These are phyloP conservation scores for Stachybotrys elegans DNA, from an alignment of 2,329 filamentous ascomycete species.

Conservation along the genomic window DNA sequence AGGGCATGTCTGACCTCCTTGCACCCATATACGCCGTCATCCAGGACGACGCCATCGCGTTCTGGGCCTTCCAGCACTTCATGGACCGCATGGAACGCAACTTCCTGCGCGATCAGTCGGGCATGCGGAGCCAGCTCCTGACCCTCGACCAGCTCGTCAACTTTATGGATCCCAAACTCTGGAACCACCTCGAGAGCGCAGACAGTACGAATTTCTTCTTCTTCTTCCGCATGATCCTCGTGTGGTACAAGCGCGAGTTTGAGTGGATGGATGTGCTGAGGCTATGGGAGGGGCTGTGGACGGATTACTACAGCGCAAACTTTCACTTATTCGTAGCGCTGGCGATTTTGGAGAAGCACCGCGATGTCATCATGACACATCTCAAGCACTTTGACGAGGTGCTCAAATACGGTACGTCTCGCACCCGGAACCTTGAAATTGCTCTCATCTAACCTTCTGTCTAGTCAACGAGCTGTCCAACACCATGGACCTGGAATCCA, in stretches of 20 bases:
- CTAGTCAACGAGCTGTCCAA: constrained; percentile 90
- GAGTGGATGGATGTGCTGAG: constrained; percentile 80
- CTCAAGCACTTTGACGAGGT: constrained; percentile 94
- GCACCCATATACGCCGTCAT: constrained; percentile 95
- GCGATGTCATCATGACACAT: constrained; percentile 78
- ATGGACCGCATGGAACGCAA: constrained; percentile 99
- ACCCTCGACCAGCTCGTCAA: constrained; percentile 93
- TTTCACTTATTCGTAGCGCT: constrained; percentile 95
- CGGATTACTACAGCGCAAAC: constrained; percentile 79
- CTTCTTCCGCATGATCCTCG: constrained; percentile 97
- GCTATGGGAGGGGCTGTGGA: constrained; percentile 93
- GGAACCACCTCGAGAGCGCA: constrained; percentile 79
- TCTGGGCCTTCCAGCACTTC: constrained; percentile 93
- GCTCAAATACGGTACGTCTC: constrained; percentile 79
- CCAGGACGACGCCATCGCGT: constrained; percentile 94
- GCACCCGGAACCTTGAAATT: no score
- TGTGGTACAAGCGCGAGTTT: constrained; percentile 99
- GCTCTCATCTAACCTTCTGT: background rate
- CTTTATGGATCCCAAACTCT: constrained; percentile 93
- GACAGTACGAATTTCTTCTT: constrained; percentile 99
- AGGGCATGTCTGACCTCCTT: constrained; percentile 96
- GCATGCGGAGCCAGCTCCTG: constrained; percentile 87
- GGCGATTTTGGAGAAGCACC: constrained; percentile 38
- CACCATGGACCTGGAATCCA: constrained; percentile 85
- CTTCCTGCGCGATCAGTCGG: constrained; percentile 90